phyloP scores from a whole-genome alignment of 2,329 filamentous ascomycete genomes.

The Fusarium globosum region DNA sequence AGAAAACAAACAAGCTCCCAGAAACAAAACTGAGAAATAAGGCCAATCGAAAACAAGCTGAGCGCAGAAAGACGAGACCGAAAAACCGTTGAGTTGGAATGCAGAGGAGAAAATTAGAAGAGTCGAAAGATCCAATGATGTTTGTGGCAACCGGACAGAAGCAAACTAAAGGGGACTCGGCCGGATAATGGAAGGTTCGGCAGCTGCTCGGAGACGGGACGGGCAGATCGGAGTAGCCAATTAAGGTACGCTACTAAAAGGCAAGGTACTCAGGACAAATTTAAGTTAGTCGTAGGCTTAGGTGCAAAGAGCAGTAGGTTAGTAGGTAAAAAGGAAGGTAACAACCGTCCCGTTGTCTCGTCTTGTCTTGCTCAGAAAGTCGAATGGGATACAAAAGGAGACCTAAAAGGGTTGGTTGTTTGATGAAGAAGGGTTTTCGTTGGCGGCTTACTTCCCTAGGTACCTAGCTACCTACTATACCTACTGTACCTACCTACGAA shows the following conservation, averaged over 20 bases:
- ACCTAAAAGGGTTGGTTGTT: slow-evolving; percentile 23
- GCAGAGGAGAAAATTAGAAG: slow-evolving; percentile 20
- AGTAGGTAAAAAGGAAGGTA: neutral
- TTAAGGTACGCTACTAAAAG: neutral
- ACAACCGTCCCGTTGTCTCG: neutral
- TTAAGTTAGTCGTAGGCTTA: neutral
- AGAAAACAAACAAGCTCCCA: slow-evolving; percentile 1
- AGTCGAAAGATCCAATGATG: slow-evolving; percentile 28
- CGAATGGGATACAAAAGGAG: slow-evolving; percentile 3
- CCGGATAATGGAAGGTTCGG: slow-evolving; percentile 37
- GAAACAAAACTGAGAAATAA: neutral
- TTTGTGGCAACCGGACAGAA: slow-evolving; percentile 23
- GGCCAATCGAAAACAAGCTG: slow-evolving; percentile 8
- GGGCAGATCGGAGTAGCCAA: slow-evolving; percentile 1
- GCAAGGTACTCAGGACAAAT: neutral
- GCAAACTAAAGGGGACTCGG: slow-evolving; percentile 40
- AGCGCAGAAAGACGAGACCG: neutral
- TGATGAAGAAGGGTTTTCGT: slow-evolving; percentile 27
- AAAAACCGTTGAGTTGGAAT: slow-evolving; percentile 24
- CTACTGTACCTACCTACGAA: neutral
- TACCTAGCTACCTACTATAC: neutral
- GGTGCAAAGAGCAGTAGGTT: neutral
- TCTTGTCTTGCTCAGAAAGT: neutral
- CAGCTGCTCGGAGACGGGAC: slow-evolving; percentile 23
- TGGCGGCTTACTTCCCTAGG: neutral